Percentiles rank a stretch among this genome's conserved stretches.
Conservation (phyloP, 1,284 basidiomycete genomes). For the Sutorius eximius region DNA sequence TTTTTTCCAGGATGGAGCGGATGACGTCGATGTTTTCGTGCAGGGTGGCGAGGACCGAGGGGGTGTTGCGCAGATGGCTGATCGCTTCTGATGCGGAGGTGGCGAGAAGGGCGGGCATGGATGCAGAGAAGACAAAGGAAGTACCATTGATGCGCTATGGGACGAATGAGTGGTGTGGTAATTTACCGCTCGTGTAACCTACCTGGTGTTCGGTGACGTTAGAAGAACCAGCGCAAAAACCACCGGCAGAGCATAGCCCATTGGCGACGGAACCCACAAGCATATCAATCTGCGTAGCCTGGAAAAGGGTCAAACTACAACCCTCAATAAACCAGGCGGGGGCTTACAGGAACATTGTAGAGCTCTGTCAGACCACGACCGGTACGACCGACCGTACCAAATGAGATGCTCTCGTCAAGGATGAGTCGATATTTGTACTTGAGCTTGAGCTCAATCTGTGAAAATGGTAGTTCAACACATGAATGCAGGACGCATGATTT, state of each 20-base stretch:
- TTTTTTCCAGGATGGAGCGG: conserved; percentile 74
- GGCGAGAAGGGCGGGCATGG: conserved; percentile 88
- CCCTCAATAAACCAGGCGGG: background rate
- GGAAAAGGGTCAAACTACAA: background rate
- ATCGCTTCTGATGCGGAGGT: conserved; percentile 87
- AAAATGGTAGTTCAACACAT: background rate
- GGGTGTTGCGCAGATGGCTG: conserved; percentile 70
- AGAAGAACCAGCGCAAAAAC: conserved; percentile 91
- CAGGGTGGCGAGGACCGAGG: conserved; percentile 72
- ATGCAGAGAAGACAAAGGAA: conserved; percentile 95
- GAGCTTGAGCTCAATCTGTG: conserved; percentile 87
- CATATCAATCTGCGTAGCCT: conserved; percentile 79
- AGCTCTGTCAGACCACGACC: conserved; percentile 94
- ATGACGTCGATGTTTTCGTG: conserved; percentile 82
- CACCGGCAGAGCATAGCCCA: conserved; percentile 83
- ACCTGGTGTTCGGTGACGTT: conserved; percentile 90
- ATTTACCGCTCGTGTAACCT: conserved; percentile 6
- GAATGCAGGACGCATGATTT: background rate
- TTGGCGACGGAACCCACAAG: conserved; percentile 86
- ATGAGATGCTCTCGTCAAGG: conserved; percentile 92
- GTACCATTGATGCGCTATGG: conserved; percentile 92
- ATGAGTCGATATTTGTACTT: conserved; percentile 97
- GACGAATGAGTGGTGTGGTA: background rate
- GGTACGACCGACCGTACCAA: conserved; percentile 90
- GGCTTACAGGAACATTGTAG: conserved; percentile 82